Conservation (phyloP, 148 eudicot species). For the Hydrangea macrophylla region DNA sequence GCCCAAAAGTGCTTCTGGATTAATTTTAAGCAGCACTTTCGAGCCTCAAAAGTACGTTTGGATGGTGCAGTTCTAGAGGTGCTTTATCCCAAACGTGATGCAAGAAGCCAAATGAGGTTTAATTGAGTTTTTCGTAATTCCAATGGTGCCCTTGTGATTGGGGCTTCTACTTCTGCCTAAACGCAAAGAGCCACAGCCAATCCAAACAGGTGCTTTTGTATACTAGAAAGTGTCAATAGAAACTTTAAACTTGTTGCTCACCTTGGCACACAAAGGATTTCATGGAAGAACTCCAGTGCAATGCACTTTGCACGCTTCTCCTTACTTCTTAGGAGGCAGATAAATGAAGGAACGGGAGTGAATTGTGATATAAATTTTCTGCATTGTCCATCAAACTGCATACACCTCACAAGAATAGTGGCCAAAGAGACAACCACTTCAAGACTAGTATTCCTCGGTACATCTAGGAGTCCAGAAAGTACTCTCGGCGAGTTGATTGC, state of each 20-base stretch:
- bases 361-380: constrained; percentile 32
- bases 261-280: constrained; percentile 51
- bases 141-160: too few relatives aligned
- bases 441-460: constrained; percentile 34
- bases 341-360: constrained; percentile 32
- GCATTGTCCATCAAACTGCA: constrained; percentile 47
- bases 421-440: constrained; percentile 49
- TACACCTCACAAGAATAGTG: constrained; percentile 42
- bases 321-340: constrained; percentile 40
- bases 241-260: constrained; percentile 12
- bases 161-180: too few relatives aligned
- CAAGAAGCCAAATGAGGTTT: too few relatives aligned
- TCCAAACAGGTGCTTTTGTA: too few relatives aligned
- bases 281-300: constrained; percentile 48
- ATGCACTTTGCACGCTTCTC: constrained; percentile 33
- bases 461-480: constrained; percentile 42
- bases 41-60: too few relatives aligned
- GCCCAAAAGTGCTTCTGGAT: too few relatives aligned
- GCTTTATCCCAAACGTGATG: too few relatives aligned
- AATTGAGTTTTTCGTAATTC: too few relatives aligned
- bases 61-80: too few relatives aligned
- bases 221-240: background rate
- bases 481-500: constrained; percentile 45
- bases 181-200: too few relatives aligned
- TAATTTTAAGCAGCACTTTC: too few relatives aligned